Percentiles rank a stretch among this genome's conserved stretches.
These are phyloP conservation scores for Tilletia walkeri DNA, from an alignment of 1,284 basidiomycete species.

Conservation along the genomic window DNA sequence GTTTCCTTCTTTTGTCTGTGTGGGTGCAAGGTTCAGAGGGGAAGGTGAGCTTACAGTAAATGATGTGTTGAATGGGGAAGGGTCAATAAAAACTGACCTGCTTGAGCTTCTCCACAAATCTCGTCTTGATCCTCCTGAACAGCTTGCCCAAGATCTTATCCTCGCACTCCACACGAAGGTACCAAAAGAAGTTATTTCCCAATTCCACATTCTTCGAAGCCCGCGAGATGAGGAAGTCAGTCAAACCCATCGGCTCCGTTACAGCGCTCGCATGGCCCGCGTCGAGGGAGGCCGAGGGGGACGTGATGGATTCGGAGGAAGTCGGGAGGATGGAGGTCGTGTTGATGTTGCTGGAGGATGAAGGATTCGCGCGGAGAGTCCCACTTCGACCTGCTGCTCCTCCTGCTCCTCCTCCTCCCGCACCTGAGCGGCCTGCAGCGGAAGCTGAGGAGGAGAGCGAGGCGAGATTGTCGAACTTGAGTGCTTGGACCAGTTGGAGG, in stretches of 20 bases:
- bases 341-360: slow-evolving; percentile 39
- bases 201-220: slow-evolving; percentile 78
- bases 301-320: neutral
- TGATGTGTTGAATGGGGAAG: no score
- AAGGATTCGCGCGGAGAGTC: neutral
- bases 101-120: slow-evolving; percentile 79
- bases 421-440: neutral
- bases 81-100: no score
- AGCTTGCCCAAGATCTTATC: slow-evolving; percentile 82
- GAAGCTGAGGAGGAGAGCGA: neutral
- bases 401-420: neutral
- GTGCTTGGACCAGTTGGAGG: slow-evolving; percentile 91
- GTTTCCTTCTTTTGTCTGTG: slow-evolving; percentile 58
- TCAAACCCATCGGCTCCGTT: slow-evolving; percentile 25
- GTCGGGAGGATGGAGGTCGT: neutral
- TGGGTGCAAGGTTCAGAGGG: no score
- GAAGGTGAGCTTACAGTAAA: no score
- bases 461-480: slow-evolving; percentile 63
- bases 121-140: slow-evolving; percentile 83
- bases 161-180: slow-evolving; percentile 87
- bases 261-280: slow-evolving; percentile 8
- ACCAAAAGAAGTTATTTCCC: slow-evolving; percentile 94
- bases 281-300: slow-evolving; percentile 2
- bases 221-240: slow-evolving; percentile 74
- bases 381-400: neutral